Conservation (phyloP, 2,329 filamentous ascomycete genomes). For the Lachnellula hyalina region DNA sequence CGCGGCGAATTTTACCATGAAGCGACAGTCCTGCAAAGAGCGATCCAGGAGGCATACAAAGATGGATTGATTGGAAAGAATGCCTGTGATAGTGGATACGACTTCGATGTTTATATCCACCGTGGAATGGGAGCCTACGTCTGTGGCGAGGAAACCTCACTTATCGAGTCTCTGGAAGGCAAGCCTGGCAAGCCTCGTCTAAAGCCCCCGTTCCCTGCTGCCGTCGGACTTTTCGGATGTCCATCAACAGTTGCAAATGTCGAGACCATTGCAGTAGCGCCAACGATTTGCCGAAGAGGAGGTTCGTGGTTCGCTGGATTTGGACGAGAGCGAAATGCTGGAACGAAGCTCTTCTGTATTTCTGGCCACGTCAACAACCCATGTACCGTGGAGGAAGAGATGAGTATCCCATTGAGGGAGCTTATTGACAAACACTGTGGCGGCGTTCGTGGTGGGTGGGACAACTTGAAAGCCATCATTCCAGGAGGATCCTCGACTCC, state of each 20-base stretch:
- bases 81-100: conserved; percentile 92
- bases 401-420: conserved; percentile 94
- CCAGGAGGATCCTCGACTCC: conserved; percentile 96
- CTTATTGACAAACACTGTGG: conserved; percentile 98
- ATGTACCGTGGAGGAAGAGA: conserved; percentile 96
- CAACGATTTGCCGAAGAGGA: conserved; percentile 91
- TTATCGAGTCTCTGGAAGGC: conserved; percentile 97
- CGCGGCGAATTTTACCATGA: conserved; percentile 97
- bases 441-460: conserved; percentile 94
- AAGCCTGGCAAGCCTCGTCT: conserved; percentile 98
- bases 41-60: conserved; percentile 96
- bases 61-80: conserved; percentile 97
- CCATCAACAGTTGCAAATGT: conserved; percentile 98
- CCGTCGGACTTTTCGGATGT: conserved; percentile 96
- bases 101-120: conserved; percentile 96
- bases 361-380: conserved; percentile 99
- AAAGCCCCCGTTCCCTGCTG: conserved; percentile 97
- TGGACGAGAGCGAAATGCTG: conserved; percentile 91
- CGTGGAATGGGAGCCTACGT: conserved; percentile 97
- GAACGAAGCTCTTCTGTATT: conserved; percentile 98
- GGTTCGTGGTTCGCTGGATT: conserved; percentile 90
- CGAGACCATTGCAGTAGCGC: conserved; percentile 91
- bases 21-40: conserved; percentile 84
- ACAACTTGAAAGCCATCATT: conserved; percentile 92
- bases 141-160: conserved; percentile 94